Percentiles rank a stretch among this genome's conserved stretches.
phyloP scores from a whole-genome alignment of 108 stramenopile genomes.

The Nitzschia putrida region DNA sequence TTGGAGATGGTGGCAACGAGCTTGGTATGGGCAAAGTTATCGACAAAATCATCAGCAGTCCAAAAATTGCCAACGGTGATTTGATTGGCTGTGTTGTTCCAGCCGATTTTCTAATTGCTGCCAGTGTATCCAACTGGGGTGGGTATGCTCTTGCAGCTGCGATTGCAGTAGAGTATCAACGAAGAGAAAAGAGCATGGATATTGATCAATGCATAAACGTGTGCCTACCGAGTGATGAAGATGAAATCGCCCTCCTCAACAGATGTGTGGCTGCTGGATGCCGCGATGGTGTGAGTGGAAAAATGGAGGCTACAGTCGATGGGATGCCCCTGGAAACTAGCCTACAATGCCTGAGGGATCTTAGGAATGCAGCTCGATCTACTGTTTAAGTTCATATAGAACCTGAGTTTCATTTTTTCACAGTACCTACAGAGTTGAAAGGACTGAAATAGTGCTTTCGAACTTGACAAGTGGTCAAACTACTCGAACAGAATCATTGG shows the following conservation, averaged over 20 bases:
- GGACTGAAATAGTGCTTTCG: too few species aligned
- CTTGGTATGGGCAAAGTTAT: constrained; percentile 87
- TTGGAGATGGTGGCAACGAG: constrained; percentile 75
- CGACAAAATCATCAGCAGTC: constrained; percentile 44
- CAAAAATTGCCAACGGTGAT: constrained; percentile 61
- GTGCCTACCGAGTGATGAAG: constrained; percentile 54
- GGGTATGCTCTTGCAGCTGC: constrained; percentile 78
- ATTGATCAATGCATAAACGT: constrained; percentile 27
- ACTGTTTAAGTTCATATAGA: not conserved
- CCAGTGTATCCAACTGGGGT: constrained; percentile 89
- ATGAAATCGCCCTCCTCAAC: constrained; percentile 52
- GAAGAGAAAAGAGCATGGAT: constrained; percentile 1
- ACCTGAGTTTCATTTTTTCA: not conserved
- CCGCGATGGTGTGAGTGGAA: constrained; percentile 69
- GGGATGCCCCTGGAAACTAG: constrained; percentile 73
- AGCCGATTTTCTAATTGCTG: constrained; percentile 72
- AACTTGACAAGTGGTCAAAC: too few species aligned
- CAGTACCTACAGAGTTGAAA: too few species aligned
- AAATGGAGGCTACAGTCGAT: constrained; percentile 70
- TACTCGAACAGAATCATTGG: too few species aligned
- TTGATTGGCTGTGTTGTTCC: constrained; percentile 63
- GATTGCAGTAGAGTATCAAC: constrained; percentile 40
- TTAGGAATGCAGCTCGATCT: constrained; percentile 37
- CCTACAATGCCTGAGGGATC: constrained; percentile 58
- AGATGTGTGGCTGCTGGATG: constrained; percentile 62